Percentiles rank a stretch among this genome's conserved stretches.
phyloP scores from a whole-genome alignment of 768 basidiomycete genomes.

The Kwoniella pini region DNA sequence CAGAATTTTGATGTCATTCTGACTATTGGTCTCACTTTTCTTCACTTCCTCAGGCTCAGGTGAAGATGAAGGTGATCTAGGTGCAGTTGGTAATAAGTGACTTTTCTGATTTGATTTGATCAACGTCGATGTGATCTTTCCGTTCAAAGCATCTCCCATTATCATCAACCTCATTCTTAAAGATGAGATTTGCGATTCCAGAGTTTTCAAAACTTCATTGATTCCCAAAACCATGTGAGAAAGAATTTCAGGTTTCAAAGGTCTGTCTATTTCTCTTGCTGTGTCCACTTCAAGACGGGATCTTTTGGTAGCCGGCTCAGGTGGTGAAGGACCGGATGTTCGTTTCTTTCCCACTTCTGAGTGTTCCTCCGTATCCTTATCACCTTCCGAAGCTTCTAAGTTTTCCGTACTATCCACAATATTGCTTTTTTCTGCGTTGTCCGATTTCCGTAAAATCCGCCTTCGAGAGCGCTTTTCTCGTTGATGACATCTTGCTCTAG shows the following conservation, averaged over 20 bases:
- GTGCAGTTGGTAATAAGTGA: conserved; percentile 25
- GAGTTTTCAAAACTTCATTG: conserved; percentile 50
- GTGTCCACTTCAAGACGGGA: neutral
- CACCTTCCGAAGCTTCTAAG: neutral
- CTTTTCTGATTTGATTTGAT: neutral
- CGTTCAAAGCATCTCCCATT: conserved; percentile 34
- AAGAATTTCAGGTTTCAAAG: conserved; percentile 34
- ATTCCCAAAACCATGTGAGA: conserved; percentile 47
- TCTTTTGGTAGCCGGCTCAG: conserved; percentile 1
- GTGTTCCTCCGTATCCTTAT: neutral
- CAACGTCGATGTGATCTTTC: neutral
- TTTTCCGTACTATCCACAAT: neutral
- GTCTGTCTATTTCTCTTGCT: neutral
- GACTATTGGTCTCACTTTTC: neutral
- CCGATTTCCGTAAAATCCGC: neutral
- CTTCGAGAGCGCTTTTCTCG: conserved; percentile 24
- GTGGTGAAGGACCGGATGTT: neutral
- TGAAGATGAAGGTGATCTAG: conserved; percentile 8
- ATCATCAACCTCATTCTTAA: conserved; percentile 36
- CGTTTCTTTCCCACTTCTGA: neutral
- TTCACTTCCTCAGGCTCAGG: conserved; percentile 2
- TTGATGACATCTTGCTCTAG: conserved; percentile 39
- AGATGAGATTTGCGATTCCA: conserved; percentile 43
- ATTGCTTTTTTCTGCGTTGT: neutral
- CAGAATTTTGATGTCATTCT: conserved; percentile 10